Evolutionary conservation across 805 yeast species (phyloP), one percentile per base, ranked within the genome.

Genomic region (Kuraishia capsulata): DNA sequence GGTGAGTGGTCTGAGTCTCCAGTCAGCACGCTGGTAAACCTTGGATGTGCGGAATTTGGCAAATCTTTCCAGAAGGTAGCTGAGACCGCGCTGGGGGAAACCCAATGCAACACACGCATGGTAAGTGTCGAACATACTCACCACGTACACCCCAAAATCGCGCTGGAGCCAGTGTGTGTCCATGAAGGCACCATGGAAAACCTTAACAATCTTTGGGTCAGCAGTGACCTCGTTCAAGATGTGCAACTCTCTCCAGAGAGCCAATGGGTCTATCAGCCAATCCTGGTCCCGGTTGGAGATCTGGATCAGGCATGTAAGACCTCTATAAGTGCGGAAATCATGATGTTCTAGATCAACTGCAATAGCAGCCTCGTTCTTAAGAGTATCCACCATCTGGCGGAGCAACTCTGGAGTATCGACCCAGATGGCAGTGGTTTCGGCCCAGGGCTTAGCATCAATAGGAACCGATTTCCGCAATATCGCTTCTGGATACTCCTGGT

Each of bases 341-440:
- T 92, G 98, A 59, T 92, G 98, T 54, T 92, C 99, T 43, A 92
- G 71, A 67, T 92, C 99, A 13, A 92, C 81, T 2, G 97, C 98
- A 30, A 92, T 73, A 40, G 76, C 95, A 2, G 65, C 60, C 40
- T 69, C 67, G 3, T 56, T 52, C 37, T 57, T 54, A 33, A 92
- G 64, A 5, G 68, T 71, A 1, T 59, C 53, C 1, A 86, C 45
- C 81, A 92, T 73, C 4, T 53, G 57, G 1, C 61, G 49, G 20
- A 92, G 55, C 19, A 64, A 60, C 18, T 69, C 77, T 1, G 62
- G 58, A 1, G 70, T 66, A 45, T 83, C 88, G 1, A 92, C 83
- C 85, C 92, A 86, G 2, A 64, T 68, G 11, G 90, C 80, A 11
- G 64, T 62, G 1, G 81, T 72, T 2, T 69, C 52, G 5, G 67